phyloP scores from a whole-genome alignment of 768 basidiomycete genomes.

The Asterophora lycoperdoides region DNA sequence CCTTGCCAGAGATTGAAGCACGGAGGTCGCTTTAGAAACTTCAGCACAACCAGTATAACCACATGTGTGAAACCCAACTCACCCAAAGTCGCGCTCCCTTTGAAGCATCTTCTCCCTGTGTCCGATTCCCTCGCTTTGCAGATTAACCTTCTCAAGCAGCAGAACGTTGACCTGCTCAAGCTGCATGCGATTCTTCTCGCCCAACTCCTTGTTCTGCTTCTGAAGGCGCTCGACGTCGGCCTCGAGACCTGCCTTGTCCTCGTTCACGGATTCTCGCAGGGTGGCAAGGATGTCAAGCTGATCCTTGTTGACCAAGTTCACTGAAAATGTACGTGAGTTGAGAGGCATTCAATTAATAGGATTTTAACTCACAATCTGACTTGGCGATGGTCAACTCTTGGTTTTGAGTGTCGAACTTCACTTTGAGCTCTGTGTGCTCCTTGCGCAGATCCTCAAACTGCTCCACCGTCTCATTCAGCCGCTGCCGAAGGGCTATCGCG shows the following conservation, averaged over 20 bases:
- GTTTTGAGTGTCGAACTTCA: constrained; percentile 55
- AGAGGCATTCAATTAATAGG: background rate
- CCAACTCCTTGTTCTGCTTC: constrained; percentile 64
- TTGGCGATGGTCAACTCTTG: constrained; percentile 79
- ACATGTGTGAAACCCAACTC: constrained; percentile 11
- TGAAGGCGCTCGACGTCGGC: constrained; percentile 59
- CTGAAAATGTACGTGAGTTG: constrained; percentile 34
- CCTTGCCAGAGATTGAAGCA: constrained; percentile 70
- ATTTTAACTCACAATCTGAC: constrained; percentile 64
- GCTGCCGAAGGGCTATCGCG: constrained; percentile 81
- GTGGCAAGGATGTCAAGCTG: constrained; percentile 86
- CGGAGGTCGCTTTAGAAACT: constrained; percentile 59
- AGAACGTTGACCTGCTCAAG: constrained; percentile 82
- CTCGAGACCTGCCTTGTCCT: constrained; percentile 78
- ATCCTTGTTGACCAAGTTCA: constrained; percentile 89
- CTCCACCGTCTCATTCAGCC: constrained; percentile 83
- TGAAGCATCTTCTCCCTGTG: constrained; percentile 85
- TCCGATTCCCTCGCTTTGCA: constrained; percentile 88
- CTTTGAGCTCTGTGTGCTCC: constrained; percentile 66
- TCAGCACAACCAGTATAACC: background rate
- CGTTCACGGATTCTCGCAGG: constrained; percentile 82
- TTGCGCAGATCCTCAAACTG: constrained; percentile 69
- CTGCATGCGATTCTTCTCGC: constrained; percentile 86
- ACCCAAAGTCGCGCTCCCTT: constrained; percentile 85
- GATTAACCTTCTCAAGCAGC: constrained; percentile 85